These are phyloP conservation scores for Entoloma clypeatum DNA, from an alignment of 1,284 basidiomycete species.

Conservation along the genomic window DNA sequence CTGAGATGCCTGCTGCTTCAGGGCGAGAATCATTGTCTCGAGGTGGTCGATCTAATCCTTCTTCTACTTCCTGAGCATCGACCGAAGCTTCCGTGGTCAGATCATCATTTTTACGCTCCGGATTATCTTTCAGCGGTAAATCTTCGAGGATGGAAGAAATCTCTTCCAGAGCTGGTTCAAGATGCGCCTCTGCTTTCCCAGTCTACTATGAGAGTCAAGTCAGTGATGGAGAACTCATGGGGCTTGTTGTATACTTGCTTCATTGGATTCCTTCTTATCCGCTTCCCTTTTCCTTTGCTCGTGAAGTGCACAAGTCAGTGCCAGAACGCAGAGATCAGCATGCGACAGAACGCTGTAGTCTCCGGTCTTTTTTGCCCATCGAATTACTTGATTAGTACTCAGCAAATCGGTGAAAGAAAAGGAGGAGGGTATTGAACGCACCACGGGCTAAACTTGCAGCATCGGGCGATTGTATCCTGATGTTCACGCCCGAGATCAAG, in stretches of 20 bases:
- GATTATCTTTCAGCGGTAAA: slow-evolving; percentile 16
- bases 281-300: slow-evolving; percentile 57
- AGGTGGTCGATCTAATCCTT: slow-evolving; percentile 5
- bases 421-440: slow-evolving; percentile 33
- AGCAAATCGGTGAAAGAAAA: slow-evolving; percentile 13
- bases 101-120: slow-evolving; percentile 1
- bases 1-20: slow-evolving; percentile 10
- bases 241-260: slow-evolving; percentile 15
- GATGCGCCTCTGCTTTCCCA: slow-evolving; percentile 11
- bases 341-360: slow-evolving; percentile 92
- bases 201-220: slow-evolving; percentile 22
- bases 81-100: not conserved
- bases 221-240: no score
- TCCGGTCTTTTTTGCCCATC: slow-evolving; percentile 94
- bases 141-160: slow-evolving; percentile 22
- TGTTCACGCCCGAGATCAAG: slow-evolving; percentile 70
- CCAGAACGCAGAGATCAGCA: slow-evolving; percentile 89
- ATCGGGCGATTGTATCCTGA: slow-evolving; percentile 73
- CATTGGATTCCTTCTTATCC: slow-evolving; percentile 20
- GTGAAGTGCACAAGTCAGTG: slow-evolving; percentile 80
- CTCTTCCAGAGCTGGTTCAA: slow-evolving; percentile 20
- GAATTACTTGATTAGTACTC: slow-evolving; percentile 58
- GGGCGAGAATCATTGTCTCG: slow-evolving; percentile 8
- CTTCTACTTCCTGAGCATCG: not conserved
- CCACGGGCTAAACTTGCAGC: slow-evolving; percentile 74